These are phyloP conservation scores for Aureobasidium melanogenum DNA, from an alignment of 2,329 filamentous ascomycete species.

Conservation along the genomic window DNA sequence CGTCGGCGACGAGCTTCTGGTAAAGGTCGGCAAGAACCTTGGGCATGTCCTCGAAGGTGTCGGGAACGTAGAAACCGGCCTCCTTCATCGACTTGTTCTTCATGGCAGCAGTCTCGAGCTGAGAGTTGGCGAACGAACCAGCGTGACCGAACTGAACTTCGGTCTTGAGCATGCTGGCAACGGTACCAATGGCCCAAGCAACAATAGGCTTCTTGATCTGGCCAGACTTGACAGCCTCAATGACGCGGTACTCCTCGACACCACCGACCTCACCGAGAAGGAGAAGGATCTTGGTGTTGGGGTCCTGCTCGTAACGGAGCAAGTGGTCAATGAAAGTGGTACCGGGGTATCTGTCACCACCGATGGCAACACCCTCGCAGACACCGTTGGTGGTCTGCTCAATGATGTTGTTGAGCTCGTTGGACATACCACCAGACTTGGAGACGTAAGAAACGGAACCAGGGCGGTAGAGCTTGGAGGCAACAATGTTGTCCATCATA, in stretches of 20 bases:
- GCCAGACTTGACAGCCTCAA: conserved; percentile 92
- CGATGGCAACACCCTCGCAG: conserved; percentile 97
- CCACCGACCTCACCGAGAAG: conserved; percentile 97
- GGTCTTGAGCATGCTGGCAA: conserved; percentile 99
- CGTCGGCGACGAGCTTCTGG: conserved; percentile 74
- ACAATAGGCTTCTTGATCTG: conserved; percentile 97
- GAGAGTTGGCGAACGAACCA: conserved; percentile 97
- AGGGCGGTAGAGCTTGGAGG: conserved; percentile 99
- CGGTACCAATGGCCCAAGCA: conserved; percentile 98
- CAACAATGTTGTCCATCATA: conserved; percentile 99
- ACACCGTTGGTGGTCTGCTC: conserved; percentile 94
- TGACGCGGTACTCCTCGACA: conserved; percentile 99
- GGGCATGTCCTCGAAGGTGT: conserved; percentile 96
- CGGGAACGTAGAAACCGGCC: conserved; percentile 86
- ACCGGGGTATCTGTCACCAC: conserved; percentile 96
- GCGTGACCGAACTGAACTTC: conserved; percentile 99
- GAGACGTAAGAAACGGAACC: conserved; percentile 98
- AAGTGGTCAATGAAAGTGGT: conserved; percentile 99
- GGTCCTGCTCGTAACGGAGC: conserved; percentile 91
- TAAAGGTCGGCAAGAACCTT: conserved; percentile 69
- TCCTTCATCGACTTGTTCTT: conserved; percentile 98
- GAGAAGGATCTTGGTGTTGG: conserved; percentile 94
- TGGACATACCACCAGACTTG: conserved; percentile 99
- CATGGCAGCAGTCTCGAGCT: conserved; percentile 89
- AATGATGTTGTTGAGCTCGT: conserved; percentile 99